Percentiles rank a stretch among this genome's conserved stretches.
These are phyloP conservation scores for Emmonsiellopsis sp. DNA, from an alignment of 2,329 filamentous ascomycete species.

Conservation along the genomic window DNA sequence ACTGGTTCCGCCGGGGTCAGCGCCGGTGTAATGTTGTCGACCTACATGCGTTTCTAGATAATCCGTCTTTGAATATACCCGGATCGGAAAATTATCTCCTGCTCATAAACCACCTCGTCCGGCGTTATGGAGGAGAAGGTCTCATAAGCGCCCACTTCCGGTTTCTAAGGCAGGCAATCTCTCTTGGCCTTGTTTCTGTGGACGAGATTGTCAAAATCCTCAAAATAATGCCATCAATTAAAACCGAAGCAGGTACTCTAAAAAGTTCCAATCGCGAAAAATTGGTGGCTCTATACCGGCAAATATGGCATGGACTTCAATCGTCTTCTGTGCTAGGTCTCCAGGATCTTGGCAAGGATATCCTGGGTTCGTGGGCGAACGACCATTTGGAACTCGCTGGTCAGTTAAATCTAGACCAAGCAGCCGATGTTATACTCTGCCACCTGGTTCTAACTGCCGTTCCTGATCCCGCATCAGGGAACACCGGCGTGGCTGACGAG, in stretches of 20 bases:
- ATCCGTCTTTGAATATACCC: constrained; percentile 26
- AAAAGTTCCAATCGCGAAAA: no score
- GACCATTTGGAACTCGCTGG: constrained; percentile 15
- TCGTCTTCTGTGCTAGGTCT: constrained; percentile 26
- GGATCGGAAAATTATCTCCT: constrained; percentile 28
- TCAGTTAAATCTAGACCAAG: constrained; percentile 6
- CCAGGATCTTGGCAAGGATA: constrained; percentile 22
- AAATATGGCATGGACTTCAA: constrained; percentile 31
- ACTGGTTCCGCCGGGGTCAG: constrained; percentile 3
- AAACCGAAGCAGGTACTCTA: constrained; percentile 11
- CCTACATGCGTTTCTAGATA: constrained; percentile 25
- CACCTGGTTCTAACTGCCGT: constrained; percentile 16
- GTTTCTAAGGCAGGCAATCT: constrained; percentile 21
- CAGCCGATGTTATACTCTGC: constrained; percentile 18
- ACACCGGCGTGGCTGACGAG: background rate
- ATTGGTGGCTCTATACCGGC: constrained; percentile 14
- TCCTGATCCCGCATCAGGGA: background rate
- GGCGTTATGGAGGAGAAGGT: constrained; percentile 11
- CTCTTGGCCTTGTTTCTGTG: constrained; percentile 26
- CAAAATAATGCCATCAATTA: constrained; percentile 16
- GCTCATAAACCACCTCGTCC: constrained; percentile 19
- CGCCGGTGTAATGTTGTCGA: constrained; percentile 14
- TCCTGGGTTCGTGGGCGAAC: constrained; percentile 25
- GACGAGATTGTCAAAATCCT: constrained; percentile 26
- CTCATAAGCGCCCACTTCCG: constrained; percentile 18